Evolutionary conservation across 2,329 filamentous ascomycete species (phyloP), one percentile per base, ranked within the genome.

Genomic region (Curvularia hawaiiensis): DNA sequence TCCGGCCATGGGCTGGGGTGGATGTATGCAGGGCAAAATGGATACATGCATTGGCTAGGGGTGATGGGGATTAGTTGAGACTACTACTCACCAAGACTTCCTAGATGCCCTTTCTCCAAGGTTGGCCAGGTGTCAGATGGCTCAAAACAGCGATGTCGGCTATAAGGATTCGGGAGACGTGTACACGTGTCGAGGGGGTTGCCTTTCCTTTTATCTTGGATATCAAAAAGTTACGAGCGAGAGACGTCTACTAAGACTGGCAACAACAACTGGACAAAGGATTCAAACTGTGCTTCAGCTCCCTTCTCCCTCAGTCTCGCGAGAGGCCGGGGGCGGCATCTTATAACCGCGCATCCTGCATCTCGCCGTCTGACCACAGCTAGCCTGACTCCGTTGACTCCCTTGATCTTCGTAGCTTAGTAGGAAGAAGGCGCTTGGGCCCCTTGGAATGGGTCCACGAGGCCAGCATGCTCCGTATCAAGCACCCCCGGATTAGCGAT

Each of bases 401-500:
- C 41, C 28, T 44, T 44, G 41, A n/a, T 28, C 22, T 44, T 44
- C 14, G 41, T n/a, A 44, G 41, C 41, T 28, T 24, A 18, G 22
- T 24, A 18, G 22, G 28, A n/a, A 22, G 20, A 31, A 14, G 10
- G 8, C 28, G 44, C 44, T 47, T 47, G 44, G 44, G 35, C 30
- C 28, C 14, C 20, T 31, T 16, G 20, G 33, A 40, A 40, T 44
- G 40, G 49, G 49, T 4, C 49, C 49, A 4, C 20, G 18, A 48
- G 45, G 20, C 38, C 39, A 30, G 30, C 18, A 43, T 33, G 49
- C 18, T 43, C 40, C 49, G 38, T 51, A 33, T 31, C 39, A 28
- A 14, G 16, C 41, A 26, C 14, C 41, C 50, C 50, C 50, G 50
- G 50, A 52, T 52, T 52, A 45, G 50, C 30, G 50, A 52, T 52